phyloP scores from a whole-genome alignment of 2,329 filamentous ascomycete genomes.

The Shiraia sp. region DNA sequence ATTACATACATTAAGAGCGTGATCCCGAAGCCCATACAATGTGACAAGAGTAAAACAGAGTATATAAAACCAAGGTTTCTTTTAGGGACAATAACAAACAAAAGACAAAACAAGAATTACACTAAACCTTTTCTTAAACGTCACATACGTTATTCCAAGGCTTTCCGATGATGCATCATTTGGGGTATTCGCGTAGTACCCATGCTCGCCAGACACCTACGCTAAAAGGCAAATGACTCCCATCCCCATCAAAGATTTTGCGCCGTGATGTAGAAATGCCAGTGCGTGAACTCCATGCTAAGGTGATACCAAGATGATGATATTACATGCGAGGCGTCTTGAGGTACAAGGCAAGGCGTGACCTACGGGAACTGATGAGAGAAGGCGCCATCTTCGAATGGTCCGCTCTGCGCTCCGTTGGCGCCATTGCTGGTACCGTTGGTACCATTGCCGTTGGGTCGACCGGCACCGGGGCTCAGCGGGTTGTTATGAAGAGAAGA shows the following conservation, averaged over 20 bases:
- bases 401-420: slow-evolving; percentile 1
- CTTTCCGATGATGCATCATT: slow-evolving; percentile 11
- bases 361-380: slow-evolving; percentile 15
- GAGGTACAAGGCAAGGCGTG: neutral
- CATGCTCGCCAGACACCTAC: slow-evolving; percentile 35
- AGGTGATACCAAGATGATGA: slow-evolving; percentile 3
- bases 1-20: no score
- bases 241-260: slow-evolving; percentile 7
- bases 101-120: no score
- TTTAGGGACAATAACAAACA: no score
- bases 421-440: neutral
- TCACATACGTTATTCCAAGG: neutral
- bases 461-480: slow-evolving; percentile 7
- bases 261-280: slow-evolving; percentile 1
- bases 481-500: slow-evolving; percentile 1
- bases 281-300: neutral
- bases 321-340: slow-evolving; percentile 6
- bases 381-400: slow-evolving; percentile 13
- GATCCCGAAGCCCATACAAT: no score
- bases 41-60: no score
- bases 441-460: neutral
- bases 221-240: slow-evolving; percentile 27
- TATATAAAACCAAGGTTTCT: no score
- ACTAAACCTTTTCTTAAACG: neutral
- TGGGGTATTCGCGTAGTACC: slow-evolving; percentile 15